Conservation (phyloP, 306 rosid species). For the Astragalus membranaceus region DNA sequence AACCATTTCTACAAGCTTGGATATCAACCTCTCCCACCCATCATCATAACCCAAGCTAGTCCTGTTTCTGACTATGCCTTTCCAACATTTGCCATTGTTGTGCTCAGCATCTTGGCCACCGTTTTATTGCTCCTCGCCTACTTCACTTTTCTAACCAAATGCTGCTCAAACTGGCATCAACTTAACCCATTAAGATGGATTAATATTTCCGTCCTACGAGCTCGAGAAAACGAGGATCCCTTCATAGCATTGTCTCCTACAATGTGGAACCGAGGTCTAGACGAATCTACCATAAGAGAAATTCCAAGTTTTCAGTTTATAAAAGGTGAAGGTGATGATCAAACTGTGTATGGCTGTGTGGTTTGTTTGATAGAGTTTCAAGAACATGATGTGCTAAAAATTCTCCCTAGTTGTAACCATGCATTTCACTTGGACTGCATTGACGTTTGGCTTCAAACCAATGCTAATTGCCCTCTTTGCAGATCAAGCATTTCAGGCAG, state of each 20-base stretch:
- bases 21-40: slow-evolving; percentile 29
- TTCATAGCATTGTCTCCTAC: slow-evolving; percentile 55
- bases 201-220: slow-evolving; percentile 15
- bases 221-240: slow-evolving; percentile 38
- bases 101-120: slow-evolving; percentile 42
- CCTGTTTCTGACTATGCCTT: slow-evolving; percentile 45
- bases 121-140: slow-evolving; percentile 48
- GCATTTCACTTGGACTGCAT: slow-evolving; percentile 71
- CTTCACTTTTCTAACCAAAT: slow-evolving; percentile 46
- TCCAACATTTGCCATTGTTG: slow-evolving; percentile 49
- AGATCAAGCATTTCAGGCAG: slow-evolving; percentile 48
- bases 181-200: slow-evolving; percentile 34
- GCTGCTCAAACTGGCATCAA: slow-evolving; percentile 46
- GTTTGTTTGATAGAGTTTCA: slow-evolving; percentile 65
- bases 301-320: slow-evolving; percentile 55
- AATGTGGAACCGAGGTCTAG: slow-evolving; percentile 46
- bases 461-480: slow-evolving; percentile 65
- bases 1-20: slow-evolving; percentile 30
- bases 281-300: slow-evolving; percentile 46
- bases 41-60: slow-evolving; percentile 22
- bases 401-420: slow-evolving; percentile 54
- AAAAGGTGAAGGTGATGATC: slow-evolving; percentile 21
- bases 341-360: slow-evolving; percentile 43
- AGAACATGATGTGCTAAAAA: slow-evolving; percentile 40
- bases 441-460: slow-evolving; percentile 59